phyloP scores from a whole-genome alignment of 306 rosid species.

The Begonia peltatifolia region DNA sequence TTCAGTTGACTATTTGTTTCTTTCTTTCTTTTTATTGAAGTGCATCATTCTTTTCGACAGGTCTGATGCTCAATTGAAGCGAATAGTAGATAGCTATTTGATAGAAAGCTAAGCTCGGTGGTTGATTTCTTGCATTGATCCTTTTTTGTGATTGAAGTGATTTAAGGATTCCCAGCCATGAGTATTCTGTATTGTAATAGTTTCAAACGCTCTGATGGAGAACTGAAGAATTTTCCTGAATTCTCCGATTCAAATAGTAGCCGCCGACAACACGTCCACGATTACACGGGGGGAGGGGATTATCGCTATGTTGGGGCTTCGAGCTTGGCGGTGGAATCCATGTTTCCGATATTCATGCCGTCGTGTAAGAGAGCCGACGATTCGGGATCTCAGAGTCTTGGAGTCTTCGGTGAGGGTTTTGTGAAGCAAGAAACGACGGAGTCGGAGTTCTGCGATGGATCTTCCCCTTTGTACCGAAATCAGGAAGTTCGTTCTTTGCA shows the following conservation, averaged over 20 bases:
- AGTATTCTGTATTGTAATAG: constrained; percentile 35
- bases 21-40: too few species aligned
- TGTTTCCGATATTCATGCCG: constrained; percentile 30
- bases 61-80: too few species aligned
- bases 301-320: constrained; percentile 24
- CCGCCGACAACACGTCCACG: constrained; percentile 12
- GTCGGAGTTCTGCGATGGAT: constrained; percentile 18
- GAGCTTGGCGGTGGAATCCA: constrained; percentile 44
- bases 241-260: constrained; percentile 32
- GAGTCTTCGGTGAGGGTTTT: constrained; percentile 17
- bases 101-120: too few species aligned
- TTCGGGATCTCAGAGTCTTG: constrained; percentile 11
- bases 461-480: constrained; percentile 19
- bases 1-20: too few species aligned
- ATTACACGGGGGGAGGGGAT: constrained; percentile 11
- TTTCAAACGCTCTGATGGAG: constrained; percentile 24
- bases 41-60: too few species aligned
- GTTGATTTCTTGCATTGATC: too few species aligned
- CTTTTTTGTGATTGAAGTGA: too few species aligned
- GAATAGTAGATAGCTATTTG: too few species aligned
- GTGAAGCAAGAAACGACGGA: constrained; percentile 42
- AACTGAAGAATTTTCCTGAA: constrained; percentile 34
- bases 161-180: constrained; percentile 12
- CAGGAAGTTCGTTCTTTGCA: constrained; percentile 21
- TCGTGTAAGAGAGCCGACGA: constrained; percentile 28